Percentiles rank a stretch among this genome's conserved stretches.
phyloP scores from a whole-genome alignment of 441 rosid species.

The Arabidopsis lyrata region DNA sequence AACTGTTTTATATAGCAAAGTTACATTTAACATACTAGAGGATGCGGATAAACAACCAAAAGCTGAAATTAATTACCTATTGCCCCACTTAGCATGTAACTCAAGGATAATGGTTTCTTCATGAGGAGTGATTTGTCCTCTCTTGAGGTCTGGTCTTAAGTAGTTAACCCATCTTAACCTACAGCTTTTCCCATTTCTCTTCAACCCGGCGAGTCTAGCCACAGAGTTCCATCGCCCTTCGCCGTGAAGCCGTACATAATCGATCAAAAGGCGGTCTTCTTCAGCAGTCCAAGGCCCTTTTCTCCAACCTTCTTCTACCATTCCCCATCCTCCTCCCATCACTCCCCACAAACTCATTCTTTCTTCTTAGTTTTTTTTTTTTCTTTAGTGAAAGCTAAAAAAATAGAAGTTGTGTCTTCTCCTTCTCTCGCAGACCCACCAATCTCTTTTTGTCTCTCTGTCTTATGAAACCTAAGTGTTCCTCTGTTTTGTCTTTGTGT shows the following conservation, averaged over 20 bases:
- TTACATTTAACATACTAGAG: background rate
- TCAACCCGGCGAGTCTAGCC: conserved; percentile 84
- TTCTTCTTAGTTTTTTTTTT: background rate
- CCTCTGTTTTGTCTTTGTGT: conserved; percentile 40
- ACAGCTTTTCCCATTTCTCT: conserved; percentile 95
- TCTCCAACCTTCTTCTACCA: conserved; percentile 80
- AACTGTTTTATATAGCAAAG: too few species aligned
- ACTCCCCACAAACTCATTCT: conserved; percentile 58
- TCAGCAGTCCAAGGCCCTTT: conserved; percentile 98
- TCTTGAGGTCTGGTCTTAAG: conserved; percentile 94
- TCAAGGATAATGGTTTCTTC: conserved; percentile 87
- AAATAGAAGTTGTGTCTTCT: conserved; percentile 12
- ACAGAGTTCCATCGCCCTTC: conserved; percentile 98
- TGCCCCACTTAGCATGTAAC: conserved; percentile 95
- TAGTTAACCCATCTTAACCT: conserved; percentile 98
- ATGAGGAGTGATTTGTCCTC: conserved; percentile 89
- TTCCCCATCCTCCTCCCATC: conserved; percentile 76
- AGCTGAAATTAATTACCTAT: conserved; percentile 59
- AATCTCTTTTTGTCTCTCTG: conserved; percentile 22
- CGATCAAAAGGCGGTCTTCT: conserved; percentile 81
- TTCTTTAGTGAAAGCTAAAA: conserved; percentile 14
- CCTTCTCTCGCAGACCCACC: conserved; percentile 37
- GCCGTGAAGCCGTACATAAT: conserved; percentile 78
- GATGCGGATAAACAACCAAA: conserved; percentile 2
- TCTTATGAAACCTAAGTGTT: conserved; percentile 33